Base-by-base conservation (phyloP, 139 green algal genomes). In the Picochlorum sp. region DNA sequence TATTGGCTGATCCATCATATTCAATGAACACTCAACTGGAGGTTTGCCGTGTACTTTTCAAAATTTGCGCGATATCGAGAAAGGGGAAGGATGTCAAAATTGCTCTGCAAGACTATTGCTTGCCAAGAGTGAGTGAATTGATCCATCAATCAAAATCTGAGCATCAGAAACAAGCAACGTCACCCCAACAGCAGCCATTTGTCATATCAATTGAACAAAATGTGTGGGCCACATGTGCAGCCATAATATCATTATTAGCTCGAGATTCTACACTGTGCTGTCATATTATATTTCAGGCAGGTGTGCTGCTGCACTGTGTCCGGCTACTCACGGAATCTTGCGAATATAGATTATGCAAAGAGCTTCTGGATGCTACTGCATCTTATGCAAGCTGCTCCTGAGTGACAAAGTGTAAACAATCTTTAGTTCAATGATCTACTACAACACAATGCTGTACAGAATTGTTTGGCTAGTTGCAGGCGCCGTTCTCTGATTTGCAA, bases 1-100 rank as follows among this genome's bases (percentile, higher is more conserved):
- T 75, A 38, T 55, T 75, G 8, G 58, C n/a, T 26, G 58, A 65
- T 50, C 13, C n/a, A 57, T 28, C 13, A 18, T 28, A 45, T 31
- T 16, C 20, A 31, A 31, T 65, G n/a, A 18, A 21, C 11, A 28
- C 57, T 18, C 58, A 65, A 52, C 14, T 52, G 4, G 58, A 31
- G 8, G 28, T 23, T 24, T 31, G n/a, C 8, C 7, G 23, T 16
- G 2, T 65, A 23, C 21, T 65, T 28, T 16, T 18, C 20, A 16
- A 28, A 18, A 31, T 65, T 15, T 18, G 20, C 21, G 18, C 58
- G 14, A 28, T 65, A 26, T 31, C 21, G 9, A 52, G n/a, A 45
- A 65, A 31, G 23, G 52, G 57, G 21, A 15, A 11, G 16, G 58
- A 65, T 23, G 20, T 31, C 20, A 50, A 28, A 26, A 8, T 57